Percentiles rank a stretch among this genome's conserved stretches.
phyloP scores from a whole-genome alignment of 768 basidiomycete genomes.

The Gymnopilus junonius region DNA sequence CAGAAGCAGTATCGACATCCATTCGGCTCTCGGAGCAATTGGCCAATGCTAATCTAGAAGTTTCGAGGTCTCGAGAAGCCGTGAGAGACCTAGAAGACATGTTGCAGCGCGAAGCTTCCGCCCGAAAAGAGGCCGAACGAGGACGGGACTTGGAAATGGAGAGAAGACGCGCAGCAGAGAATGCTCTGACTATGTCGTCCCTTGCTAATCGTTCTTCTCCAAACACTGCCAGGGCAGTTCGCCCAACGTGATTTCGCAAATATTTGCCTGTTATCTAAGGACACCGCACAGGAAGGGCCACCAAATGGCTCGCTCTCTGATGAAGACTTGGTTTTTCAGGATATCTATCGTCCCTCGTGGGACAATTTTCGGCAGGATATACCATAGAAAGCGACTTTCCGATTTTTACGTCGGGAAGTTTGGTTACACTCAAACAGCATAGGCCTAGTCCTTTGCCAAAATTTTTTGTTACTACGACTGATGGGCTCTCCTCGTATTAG shows the following conservation, averaged over 20 bases:
- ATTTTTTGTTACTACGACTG: neutral
- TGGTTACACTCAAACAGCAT: neutral
- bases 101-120: constrained; percentile 62
- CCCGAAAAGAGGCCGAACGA: constrained; percentile 59
- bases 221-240: constrained; percentile 6
- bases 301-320: neutral
- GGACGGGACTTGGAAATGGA: constrained; percentile 60
- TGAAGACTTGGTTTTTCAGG: neutral
- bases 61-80: constrained; percentile 55
- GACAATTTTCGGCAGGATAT: neutral
- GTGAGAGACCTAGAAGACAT: constrained; percentile 59
- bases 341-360: neutral
- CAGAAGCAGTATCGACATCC: constrained; percentile 69
- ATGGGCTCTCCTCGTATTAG: neutral
- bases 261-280: neutral
- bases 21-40: constrained; percentile 72
- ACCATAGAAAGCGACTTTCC: constrained; percentile 2
- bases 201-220: constrained; percentile 24
- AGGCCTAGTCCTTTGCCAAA: neutral
- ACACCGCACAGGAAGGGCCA: neutral
- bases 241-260: constrained; percentile 16
- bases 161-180: constrained; percentile 32
- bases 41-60: constrained; percentile 65
- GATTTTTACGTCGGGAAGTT: neutral
- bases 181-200: constrained; percentile 20